These are phyloP conservation scores for Gigaspora rosea DNA, from an alignment of 192 early-diverging fungal species.

Conservation along the genomic window DNA sequence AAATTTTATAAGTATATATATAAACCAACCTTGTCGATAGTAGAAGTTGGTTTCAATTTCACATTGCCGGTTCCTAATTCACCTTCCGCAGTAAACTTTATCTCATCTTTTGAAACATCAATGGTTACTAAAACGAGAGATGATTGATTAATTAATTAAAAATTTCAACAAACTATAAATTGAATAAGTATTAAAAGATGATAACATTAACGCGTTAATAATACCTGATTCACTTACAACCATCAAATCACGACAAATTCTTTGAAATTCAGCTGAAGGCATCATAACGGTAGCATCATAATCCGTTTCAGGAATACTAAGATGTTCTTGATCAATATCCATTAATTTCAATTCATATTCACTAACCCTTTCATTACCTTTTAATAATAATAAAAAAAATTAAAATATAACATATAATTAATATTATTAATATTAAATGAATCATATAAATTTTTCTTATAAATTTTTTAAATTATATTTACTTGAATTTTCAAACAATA, in stretches of 20 bases:
- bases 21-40: constrained; percentile 69
- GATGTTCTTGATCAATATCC: constrained; percentile 96
- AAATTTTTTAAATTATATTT: constrained; percentile 7
- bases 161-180: not conserved
- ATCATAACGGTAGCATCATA: constrained; percentile 91
- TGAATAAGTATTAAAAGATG: not conserved
- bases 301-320: constrained; percentile 92
- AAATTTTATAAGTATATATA: not conserved
- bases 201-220: not conserved
- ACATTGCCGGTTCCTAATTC: constrained; percentile 87
- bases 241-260: constrained; percentile 86
- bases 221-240: constrained; percentile 82
- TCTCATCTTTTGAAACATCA: constrained; percentile 90
- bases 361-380: constrained; percentile 67
- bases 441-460: not conserved
- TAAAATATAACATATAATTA: too few species aligned
- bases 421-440: not conserved
- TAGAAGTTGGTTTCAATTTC: constrained; percentile 70
- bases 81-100: constrained; percentile 86
- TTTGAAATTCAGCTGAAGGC: constrained; percentile 87
- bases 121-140: constrained; percentile 64
- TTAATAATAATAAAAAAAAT: not conserved
- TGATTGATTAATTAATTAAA: constrained; percentile 18
- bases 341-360: constrained; percentile 98
- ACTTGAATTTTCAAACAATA: constrained; percentile 75